A percentile compares a stretch with the other conserved stretches of the same genome.
These are phyloP conservation scores for Globisporangium paroecandrum DNA, from an alignment of 352 stramenopile species.

Conservation along the genomic window DNA sequence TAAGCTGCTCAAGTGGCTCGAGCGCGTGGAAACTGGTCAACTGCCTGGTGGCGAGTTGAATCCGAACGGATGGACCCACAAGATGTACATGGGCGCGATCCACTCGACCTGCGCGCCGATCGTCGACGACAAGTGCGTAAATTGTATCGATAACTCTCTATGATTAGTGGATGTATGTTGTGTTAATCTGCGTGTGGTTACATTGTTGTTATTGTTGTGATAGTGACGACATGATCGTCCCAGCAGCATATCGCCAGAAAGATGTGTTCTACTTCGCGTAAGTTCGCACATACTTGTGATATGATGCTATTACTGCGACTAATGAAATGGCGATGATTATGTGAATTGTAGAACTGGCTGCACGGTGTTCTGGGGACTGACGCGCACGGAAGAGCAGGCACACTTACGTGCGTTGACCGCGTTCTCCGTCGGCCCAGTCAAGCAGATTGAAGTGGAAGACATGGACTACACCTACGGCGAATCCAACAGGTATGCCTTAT, in stretches of 20 bases:
- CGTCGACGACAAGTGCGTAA: slow-evolving; percentile 35
- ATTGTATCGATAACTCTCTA: background rate
- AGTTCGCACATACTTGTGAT: slow-evolving; percentile 6
- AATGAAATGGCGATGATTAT: slow-evolving; percentile 8
- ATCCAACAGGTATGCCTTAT: slow-evolving; percentile 27
- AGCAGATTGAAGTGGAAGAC: slow-evolving; percentile 86
- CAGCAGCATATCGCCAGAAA: slow-evolving; percentile 64
- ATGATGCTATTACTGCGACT: background rate
- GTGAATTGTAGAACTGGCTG: slow-evolving; percentile 58
- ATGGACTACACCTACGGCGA: slow-evolving; percentile 88
- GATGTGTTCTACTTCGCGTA: slow-evolving; percentile 87
- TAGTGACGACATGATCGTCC: slow-evolving; percentile 34
- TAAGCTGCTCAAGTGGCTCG: slow-evolving; percentile 86
- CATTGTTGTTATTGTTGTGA: background rate
- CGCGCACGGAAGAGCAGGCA: slow-evolving; percentile 71
- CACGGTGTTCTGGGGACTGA: slow-evolving; percentile 89
- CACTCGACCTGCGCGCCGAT: slow-evolving; percentile 64
- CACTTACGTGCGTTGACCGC: slow-evolving; percentile 56
- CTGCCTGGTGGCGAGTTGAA: slow-evolving; percentile 73
- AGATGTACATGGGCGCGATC: slow-evolving; percentile 87
- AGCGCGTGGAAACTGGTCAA: slow-evolving; percentile 73
- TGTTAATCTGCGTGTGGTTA: background rate
- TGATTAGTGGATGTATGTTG: background rate
- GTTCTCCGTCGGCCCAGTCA: slow-evolving; percentile 68
- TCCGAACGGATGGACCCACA: slow-evolving; percentile 73